Evolutionary conservation across 2,329 filamentous ascomycete species (phyloP).

Genomic region (Colletotrichum chrysophilum): DNA sequence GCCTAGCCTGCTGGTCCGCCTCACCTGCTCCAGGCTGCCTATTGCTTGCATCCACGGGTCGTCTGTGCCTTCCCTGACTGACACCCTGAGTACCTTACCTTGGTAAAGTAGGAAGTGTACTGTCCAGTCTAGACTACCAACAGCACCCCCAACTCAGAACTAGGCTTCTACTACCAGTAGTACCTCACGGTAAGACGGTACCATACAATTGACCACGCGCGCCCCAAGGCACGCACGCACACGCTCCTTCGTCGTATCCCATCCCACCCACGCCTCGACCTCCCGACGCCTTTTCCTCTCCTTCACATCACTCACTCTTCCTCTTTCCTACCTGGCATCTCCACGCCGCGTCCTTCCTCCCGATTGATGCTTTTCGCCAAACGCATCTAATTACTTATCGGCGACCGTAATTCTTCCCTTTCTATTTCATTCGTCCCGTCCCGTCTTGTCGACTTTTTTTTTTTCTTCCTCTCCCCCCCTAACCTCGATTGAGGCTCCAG

Average conservation of each 20-base stretch:
- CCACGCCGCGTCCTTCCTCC: neutral
- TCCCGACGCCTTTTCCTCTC: conserved; percentile 6
- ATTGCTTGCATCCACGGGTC: neutral
- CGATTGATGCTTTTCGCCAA: neutral
- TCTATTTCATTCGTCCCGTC: conserved; percentile 25
- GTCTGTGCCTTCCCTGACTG: neutral
- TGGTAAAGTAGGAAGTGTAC: neutral
- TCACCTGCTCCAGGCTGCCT: neutral
- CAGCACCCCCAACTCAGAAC: neutral
- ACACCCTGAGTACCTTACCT: neutral
- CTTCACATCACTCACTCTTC: conserved; percentile 14
- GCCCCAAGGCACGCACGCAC: neutral
- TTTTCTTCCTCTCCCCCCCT: neutral
- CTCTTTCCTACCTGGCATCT: conserved; percentile 11
- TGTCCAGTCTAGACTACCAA: neutral
- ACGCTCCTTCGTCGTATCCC: neutral
- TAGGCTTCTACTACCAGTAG: neutral
- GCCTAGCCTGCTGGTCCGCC: neutral
- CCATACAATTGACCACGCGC: neutral
- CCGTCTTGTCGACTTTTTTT: neutral
- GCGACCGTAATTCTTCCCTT: conserved; percentile 20
- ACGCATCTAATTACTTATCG: neutral
- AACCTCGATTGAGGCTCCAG: neutral
- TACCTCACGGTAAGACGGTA: neutral
- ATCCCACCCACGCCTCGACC: neutral